Conservation (phyloP, 2,329 filamentous ascomycete species). For the Scopulariopsis brevicaulis region DNA sequence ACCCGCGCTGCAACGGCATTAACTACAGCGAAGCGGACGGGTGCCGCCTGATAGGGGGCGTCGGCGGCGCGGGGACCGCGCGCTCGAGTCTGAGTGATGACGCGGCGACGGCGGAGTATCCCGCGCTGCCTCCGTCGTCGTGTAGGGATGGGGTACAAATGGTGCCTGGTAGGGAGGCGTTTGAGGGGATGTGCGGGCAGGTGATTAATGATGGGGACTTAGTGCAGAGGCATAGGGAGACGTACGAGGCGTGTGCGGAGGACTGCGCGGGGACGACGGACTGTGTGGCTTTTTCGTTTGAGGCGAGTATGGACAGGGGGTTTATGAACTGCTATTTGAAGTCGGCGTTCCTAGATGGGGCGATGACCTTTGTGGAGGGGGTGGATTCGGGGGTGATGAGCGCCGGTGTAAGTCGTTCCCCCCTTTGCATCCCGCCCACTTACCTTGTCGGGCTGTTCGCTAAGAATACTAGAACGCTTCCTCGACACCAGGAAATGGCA, state of each 20-base stretch:
- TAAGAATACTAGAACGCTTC: neutral
- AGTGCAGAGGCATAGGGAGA: constrained; percentile 1
- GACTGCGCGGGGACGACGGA: neutral
- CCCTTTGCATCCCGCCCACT: neutral
- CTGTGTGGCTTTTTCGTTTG: constrained; percentile 4
- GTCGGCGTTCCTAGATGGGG: neutral
- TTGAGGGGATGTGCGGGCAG: constrained; percentile 3
- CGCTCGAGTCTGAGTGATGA: neutral
- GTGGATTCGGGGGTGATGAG: constrained; percentile 3
- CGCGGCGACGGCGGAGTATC: constrained; percentile 2
- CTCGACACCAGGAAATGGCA: neutral
- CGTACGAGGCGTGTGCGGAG: constrained; percentile 2
- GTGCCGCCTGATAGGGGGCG: neutral
- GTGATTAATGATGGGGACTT: constrained; percentile 3
- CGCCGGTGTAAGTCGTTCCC: neutral
- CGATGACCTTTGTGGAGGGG: neutral
- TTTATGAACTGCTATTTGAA: constrained; percentile 7
- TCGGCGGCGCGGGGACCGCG: neutral
- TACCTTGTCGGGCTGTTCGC: neutral
- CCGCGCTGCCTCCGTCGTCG: neutral
- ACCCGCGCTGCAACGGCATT: constrained; percentile 5
- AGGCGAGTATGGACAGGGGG: neutral
- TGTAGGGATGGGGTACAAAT: neutral
- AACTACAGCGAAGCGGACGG: constrained; percentile 1
- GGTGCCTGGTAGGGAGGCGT: neutral